Evolutionary conservation across 176 grass and related monocot species (phyloP).

Genomic region (Secale cereale): DNA sequence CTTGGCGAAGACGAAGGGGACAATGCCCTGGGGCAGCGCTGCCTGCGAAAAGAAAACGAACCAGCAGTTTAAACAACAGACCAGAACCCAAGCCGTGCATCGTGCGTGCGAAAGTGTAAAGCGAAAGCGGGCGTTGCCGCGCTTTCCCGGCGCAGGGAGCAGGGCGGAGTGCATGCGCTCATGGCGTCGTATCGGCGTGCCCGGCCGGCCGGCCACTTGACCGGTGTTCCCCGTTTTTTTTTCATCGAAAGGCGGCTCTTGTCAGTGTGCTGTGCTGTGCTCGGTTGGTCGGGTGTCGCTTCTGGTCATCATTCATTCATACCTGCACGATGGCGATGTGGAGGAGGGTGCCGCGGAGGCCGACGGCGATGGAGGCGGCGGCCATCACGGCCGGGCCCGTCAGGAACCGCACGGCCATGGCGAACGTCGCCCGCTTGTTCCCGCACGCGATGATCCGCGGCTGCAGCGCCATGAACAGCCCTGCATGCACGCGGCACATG

Average conservation of each 20-base stretch:
- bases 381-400: constrained; percentile 88
- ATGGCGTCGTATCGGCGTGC: constrained; percentile 17
- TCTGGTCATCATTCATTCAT: background rate
- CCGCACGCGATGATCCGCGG: constrained; percentile 98
- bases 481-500: constrained; percentile 6
- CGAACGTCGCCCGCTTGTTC: constrained; percentile 72
- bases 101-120: constrained; percentile 28
- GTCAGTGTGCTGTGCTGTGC: constrained; percentile 26
- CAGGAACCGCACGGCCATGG: constrained; percentile 93
- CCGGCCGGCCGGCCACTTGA: constrained; percentile 37
- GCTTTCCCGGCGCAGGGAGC: constrained; percentile 32
- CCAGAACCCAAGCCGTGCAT: background rate
- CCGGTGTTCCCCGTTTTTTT: background rate
- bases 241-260: constrained; percentile 33
- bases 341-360: constrained; percentile 85
- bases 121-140: constrained; percentile 27
- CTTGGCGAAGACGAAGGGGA: constrained; percentile 98
- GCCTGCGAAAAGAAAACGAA: constrained; percentile 39
- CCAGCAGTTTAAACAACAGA: background rate
- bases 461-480: constrained; percentile 99
- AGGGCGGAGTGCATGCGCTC: background rate
- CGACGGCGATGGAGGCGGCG: constrained; percentile 83
- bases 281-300: background rate
- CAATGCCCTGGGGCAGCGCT: constrained; percentile 89
- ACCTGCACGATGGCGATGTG: constrained; percentile 98